Conservation (phyloP, 495 filamentous ascomycete genomes). For the Hypomontagnella monticulosa region DNA sequence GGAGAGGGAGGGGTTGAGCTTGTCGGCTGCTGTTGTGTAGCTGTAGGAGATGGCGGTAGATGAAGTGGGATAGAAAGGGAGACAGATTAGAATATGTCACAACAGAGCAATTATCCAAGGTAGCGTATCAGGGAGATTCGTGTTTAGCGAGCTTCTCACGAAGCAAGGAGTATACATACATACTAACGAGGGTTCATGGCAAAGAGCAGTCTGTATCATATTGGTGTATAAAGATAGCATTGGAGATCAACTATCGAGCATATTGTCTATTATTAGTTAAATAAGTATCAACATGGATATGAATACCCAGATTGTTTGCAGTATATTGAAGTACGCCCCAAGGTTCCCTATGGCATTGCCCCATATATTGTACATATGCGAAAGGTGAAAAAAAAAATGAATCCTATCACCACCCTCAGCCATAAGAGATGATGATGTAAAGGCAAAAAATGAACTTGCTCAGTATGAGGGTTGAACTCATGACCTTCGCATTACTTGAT, state of each 20-base stretch:
- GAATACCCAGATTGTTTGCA: conserved; percentile 2
- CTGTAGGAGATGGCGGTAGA: not conserved
- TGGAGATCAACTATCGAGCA: not conserved
- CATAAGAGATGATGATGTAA: not conserved
- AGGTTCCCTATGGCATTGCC: too few relatives aligned
- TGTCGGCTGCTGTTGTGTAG: conserved; percentile 3
- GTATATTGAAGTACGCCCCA: too few relatives aligned
- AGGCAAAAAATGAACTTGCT: not conserved
- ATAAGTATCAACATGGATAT: not conserved
- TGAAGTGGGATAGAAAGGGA: not conserved
- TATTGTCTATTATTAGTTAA: not conserved
- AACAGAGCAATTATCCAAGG: not conserved
- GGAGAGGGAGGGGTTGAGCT: conserved; percentile 39
- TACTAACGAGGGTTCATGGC: not conserved
- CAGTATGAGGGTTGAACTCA: conserved; percentile 14
- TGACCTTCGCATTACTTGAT: conserved; percentile 14
- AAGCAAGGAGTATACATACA: not conserved
- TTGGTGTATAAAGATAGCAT: not conserved
- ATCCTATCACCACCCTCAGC: not conserved
- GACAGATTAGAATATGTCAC: not conserved
- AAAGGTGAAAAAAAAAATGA: too few relatives aligned
- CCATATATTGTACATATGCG: too few relatives aligned
- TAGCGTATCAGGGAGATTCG: not conserved
- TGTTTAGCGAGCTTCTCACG: conserved; percentile 11
- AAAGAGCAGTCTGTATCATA: conserved; percentile 7